phyloP scores from a whole-genome alignment of 2,329 filamentous ascomycete genomes.

The Fusarium brevicatenulatum region DNA sequence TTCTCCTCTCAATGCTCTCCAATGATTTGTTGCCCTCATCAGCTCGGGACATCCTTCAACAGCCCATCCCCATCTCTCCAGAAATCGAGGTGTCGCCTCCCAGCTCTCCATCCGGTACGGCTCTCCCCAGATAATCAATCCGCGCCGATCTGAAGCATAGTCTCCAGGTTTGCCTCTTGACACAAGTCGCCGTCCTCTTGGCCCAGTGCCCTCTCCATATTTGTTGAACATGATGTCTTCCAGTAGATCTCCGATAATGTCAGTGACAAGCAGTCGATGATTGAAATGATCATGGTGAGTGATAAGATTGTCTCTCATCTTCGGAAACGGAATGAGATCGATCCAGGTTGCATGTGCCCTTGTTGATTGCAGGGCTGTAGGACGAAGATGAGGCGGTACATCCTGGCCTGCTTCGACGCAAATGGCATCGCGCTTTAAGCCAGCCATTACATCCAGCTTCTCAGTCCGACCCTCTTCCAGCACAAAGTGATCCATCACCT shows the following conservation, averaged over 20 bases:
- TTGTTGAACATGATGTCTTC: constrained; percentile 13
- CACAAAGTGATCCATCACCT: background rate
- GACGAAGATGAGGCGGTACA: background rate
- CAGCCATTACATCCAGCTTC: constrained; percentile 7
- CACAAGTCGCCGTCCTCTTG: background rate
- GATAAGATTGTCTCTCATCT: constrained; percentile 10
- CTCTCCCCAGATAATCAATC: constrained; percentile 7
- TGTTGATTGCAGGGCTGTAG: background rate
- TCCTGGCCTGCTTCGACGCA: background rate
- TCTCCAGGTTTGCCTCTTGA: background rate
- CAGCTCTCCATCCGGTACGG: background rate
- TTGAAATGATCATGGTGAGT: background rate
- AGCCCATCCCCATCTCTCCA: constrained; percentile 11
- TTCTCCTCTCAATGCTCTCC: constrained; percentile 5
- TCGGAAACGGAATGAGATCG: background rate
- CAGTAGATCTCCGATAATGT: constrained; percentile 1
- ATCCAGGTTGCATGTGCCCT: constrained; percentile 3
- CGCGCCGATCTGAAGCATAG: background rate
- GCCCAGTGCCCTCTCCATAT: constrained; percentile 4
- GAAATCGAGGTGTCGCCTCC: constrained; percentile 9
- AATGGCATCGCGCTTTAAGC: constrained; percentile 6
- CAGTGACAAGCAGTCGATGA: background rate
- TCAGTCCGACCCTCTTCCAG: background rate
- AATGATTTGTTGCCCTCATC: constrained; percentile 6
- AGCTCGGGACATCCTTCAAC: constrained; percentile 5